Evolutionary conservation across 257 asterid species (phyloP).

Genomic region (Solanum tarijense): DNA sequence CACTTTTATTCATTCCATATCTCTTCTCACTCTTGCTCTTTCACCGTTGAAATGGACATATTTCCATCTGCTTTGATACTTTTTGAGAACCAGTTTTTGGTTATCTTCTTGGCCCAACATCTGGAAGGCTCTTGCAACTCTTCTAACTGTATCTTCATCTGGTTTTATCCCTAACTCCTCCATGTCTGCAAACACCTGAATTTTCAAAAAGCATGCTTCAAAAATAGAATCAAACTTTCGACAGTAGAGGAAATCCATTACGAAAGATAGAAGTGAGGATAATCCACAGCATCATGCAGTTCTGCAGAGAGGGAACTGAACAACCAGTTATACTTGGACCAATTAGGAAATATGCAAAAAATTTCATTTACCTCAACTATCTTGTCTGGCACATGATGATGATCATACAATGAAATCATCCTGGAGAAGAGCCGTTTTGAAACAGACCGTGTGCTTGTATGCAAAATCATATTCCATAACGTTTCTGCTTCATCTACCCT

Average conservation of each 20-base stretch:
- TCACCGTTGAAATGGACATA: conserved; percentile 74
- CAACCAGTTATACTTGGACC: neutral
- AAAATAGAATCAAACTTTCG: neutral
- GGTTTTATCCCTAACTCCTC: conserved; percentile 91
- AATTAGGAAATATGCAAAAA: conserved; percentile 1
- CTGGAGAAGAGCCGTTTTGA: conserved; percentile 78
- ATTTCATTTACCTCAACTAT: conserved; percentile 51
- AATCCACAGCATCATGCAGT: neutral
- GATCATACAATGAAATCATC: conserved; percentile 75
- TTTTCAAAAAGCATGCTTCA: neutral
- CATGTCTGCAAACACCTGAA: conserved; percentile 91
- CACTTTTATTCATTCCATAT: neutral
- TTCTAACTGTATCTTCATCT: conserved; percentile 65
- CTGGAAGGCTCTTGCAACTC: conserved; percentile 61
- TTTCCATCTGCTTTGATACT: conserved; percentile 1
- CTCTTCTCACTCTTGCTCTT: conserved; percentile 25
- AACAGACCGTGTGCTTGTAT: conserved; percentile 57
- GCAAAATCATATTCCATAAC: conserved; percentile 77
- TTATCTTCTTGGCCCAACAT: conserved; percentile 54
- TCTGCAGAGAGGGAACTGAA: neutral
- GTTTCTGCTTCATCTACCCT: conserved; percentile 77
- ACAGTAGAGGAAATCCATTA: neutral
- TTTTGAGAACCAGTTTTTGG: conserved; percentile 25
- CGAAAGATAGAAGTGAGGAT: neutral
- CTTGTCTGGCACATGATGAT: conserved; percentile 43